A percentile compares a stretch with the other conserved stretches of the same genome.
Evolutionary conservation across 257 asterid genomes (phyloP).

Genomic region (Rehmannia glutinosa): DNA sequence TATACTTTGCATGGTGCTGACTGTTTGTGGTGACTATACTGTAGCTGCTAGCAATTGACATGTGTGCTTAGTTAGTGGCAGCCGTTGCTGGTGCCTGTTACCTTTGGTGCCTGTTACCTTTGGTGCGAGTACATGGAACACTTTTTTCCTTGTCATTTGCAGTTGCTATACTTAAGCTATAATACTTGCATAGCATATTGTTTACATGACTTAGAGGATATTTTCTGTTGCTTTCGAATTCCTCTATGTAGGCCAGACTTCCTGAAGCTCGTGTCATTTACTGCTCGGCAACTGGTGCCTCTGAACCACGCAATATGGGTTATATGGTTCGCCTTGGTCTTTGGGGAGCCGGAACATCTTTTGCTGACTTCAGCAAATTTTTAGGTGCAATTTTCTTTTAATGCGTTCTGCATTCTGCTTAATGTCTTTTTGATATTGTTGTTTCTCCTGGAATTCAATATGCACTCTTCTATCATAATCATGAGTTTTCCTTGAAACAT

Average conservation of each 20-base stretch:
- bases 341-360: slow-evolving; percentile 99
- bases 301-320: slow-evolving; percentile 98
- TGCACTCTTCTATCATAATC: background rate
- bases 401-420: slow-evolving; percentile 6
- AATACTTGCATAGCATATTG: slow-evolving; percentile 7
- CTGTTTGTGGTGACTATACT: background rate
- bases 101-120: background rate
- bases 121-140: background rate
- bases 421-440: background rate
- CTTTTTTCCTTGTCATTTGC: background rate
- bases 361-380: slow-evolving; percentile 68
- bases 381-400: slow-evolving; percentile 55
- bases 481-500: slow-evolving; percentile 15
- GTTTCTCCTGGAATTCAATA: slow-evolving; percentile 2
- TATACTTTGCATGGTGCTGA: background rate
- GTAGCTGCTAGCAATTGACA: slow-evolving; percentile 1
- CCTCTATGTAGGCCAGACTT: slow-evolving; percentile 74
- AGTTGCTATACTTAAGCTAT: slow-evolving; percentile 1
- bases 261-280: slow-evolving; percentile 95
- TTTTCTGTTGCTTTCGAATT: slow-evolving; percentile 25
- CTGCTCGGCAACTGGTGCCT: slow-evolving; percentile 99
- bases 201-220: slow-evolving; percentile 11
- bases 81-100: slow-evolving; percentile 5
- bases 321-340: slow-evolving; percentile 99
- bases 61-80: slow-evolving; percentile 3